phyloP scores from a whole-genome alignment of 2,329 filamentous ascomycete genomes.

The Bimuria novae-zelandiae region DNA sequence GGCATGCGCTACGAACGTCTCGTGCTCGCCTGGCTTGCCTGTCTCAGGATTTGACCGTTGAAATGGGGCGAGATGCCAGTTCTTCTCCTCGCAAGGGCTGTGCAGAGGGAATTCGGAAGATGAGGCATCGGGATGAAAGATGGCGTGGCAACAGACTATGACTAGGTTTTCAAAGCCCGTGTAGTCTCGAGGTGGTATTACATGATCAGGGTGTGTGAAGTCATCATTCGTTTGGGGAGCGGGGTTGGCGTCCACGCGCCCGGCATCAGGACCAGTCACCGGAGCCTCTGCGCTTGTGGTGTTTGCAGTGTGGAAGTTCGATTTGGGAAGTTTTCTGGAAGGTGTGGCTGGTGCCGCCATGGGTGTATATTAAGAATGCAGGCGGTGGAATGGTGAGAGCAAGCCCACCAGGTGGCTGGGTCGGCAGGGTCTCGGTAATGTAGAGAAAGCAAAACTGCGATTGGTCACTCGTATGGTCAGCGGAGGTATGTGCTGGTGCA shows the following conservation, averaged over 20 bases:
- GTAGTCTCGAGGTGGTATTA: constrained; percentile 32
- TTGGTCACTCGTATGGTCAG: neutral
- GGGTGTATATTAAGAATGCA: constrained; percentile 2
- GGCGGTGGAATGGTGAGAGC: constrained; percentile 4
- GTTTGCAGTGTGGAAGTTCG: constrained; percentile 26
- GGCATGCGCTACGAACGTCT: constrained; percentile 78
- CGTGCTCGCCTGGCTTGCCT: constrained; percentile 67
- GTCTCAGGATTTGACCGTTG: constrained; percentile 55
- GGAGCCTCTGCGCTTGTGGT: constrained; percentile 5
- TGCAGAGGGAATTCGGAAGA: constrained; percentile 31
- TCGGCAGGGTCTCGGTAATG: constrained; percentile 3
- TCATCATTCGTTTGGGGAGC: constrained; percentile 13
- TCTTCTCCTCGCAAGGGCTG: constrained; percentile 41
- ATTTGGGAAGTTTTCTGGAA: constrained; percentile 36
- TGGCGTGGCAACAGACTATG: constrained; percentile 82
- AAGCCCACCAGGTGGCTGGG: constrained; percentile 1
- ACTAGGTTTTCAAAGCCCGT: constrained; percentile 60
- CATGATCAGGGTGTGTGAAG: constrained; percentile 37
- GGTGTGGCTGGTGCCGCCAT: constrained; percentile 34
- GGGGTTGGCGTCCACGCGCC: constrained; percentile 4
- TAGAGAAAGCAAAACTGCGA: neutral
- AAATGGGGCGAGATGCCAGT: constrained; percentile 73
- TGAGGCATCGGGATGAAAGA: constrained; percentile 58
- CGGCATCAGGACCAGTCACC: constrained; percentile 9
- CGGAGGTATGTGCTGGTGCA: neutral